Conservation (phyloP, 176 grass and related monocot genomes). For the Zoysia pacifica region DNA sequence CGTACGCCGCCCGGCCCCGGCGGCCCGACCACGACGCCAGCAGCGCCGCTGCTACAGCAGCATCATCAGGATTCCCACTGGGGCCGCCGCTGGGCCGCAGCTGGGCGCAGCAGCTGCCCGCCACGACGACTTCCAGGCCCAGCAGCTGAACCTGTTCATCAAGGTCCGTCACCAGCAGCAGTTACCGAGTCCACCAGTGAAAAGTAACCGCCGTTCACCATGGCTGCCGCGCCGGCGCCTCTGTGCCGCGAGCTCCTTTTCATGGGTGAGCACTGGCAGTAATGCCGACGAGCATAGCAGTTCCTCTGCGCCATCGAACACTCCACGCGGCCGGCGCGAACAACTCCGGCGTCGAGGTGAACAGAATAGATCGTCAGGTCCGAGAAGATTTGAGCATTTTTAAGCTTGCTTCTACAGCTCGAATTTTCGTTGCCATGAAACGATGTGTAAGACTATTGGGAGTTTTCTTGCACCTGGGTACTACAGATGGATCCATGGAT, state of each 20-base stretch:
- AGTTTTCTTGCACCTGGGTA: neutral
- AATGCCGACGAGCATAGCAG: neutral
- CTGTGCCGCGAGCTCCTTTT: neutral
- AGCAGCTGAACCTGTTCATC: constrained; percentile 25
- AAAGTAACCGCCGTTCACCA: neutral
- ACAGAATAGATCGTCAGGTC: neutral
- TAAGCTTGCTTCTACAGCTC: neutral
- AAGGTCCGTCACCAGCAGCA: neutral
- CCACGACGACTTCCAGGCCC: constrained; percentile 11
- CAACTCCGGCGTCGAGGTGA: neutral
- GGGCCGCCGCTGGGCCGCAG: neutral
- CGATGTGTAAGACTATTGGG: neutral
- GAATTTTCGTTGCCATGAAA: neutral
- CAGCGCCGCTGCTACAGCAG: constrained; percentile 42
- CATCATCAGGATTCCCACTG: constrained; percentile 84
- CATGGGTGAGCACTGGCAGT: neutral
- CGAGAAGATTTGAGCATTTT: constrained; percentile 17
- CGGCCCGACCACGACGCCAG: neutral
- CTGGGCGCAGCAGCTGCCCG: constrained; percentile 2
- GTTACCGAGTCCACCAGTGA: neutral
- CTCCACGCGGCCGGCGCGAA: neutral
- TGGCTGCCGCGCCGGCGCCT: neutral
- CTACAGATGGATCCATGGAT: neutral
- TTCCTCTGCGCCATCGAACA: neutral
- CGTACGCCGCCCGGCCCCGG: constrained; percentile 13